phyloP scores from a whole-genome alignment of 768 basidiomycete genomes.

The Sistotremastrum niveocremeum region DNA sequence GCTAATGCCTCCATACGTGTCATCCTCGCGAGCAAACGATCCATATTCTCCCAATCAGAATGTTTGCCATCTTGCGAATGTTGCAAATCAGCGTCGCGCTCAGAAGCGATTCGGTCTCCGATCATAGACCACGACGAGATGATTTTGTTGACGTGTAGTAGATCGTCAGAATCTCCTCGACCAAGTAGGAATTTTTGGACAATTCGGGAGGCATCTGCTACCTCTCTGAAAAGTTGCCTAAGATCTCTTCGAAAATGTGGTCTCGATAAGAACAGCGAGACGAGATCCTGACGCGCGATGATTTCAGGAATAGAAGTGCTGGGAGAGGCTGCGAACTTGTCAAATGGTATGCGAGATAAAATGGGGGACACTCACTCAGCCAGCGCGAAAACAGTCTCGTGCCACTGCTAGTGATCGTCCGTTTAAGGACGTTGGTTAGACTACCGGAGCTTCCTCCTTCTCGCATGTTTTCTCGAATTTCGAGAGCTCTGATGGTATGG shows the following conservation, averaged over 20 bases:
- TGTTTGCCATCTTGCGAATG: not conserved
- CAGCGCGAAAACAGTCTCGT: slow-evolving; percentile 61
- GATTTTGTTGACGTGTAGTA: slow-evolving; percentile 49
- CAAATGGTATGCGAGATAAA: slow-evolving; percentile 6
- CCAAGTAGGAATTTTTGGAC: slow-evolving; percentile 65
- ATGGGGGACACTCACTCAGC: slow-evolving; percentile 43
- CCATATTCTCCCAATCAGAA: slow-evolving; percentile 44
- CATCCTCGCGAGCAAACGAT: slow-evolving; percentile 40
- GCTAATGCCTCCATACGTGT: slow-evolving; percentile 38
- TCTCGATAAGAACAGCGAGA: slow-evolving; percentile 50
- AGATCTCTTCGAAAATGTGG: slow-evolving; percentile 57
- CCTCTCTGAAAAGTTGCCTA: slow-evolving; percentile 33
- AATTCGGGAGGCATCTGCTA: slow-evolving; percentile 62
- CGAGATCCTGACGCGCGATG: slow-evolving; percentile 59
- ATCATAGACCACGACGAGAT: slow-evolving; percentile 48
- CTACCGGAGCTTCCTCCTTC: slow-evolving; percentile 67
- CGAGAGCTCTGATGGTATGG: slow-evolving; percentile 79
- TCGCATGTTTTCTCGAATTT: slow-evolving; percentile 60
- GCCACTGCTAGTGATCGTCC: slow-evolving; percentile 68
- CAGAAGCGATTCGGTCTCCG: slow-evolving; percentile 35
- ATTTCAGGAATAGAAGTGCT: slow-evolving; percentile 67
- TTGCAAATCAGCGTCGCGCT: slow-evolving; percentile 14
- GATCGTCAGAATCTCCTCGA: slow-evolving; percentile 51
- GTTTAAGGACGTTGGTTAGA: slow-evolving; percentile 58
- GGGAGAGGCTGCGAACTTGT: slow-evolving; percentile 50